phyloP scores from a whole-genome alignment of 1,284 basidiomycete genomes.

The Flammula alnicola region DNA sequence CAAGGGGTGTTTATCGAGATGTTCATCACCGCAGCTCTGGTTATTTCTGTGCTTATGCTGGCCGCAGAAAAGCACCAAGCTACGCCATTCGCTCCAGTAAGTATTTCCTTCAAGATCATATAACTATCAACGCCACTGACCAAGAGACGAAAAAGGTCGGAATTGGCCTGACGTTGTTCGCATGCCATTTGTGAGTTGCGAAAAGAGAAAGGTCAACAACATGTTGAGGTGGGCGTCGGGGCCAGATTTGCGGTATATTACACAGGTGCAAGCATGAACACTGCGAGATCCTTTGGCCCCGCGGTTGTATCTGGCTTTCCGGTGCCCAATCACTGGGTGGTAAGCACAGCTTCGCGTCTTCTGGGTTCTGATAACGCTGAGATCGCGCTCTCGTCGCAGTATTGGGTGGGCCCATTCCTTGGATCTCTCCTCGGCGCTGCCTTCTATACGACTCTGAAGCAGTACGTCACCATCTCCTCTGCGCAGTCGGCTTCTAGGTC shows the following conservation, averaged over 20 bases:
- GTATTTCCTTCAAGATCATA: constrained; percentile 21
- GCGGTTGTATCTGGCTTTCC: constrained; percentile 68
- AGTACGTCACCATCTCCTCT: constrained; percentile 45
- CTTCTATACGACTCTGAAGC: constrained; percentile 63
- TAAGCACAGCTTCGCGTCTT: constrained; percentile 32
- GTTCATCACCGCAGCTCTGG: constrained; percentile 67
- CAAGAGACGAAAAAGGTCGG: no score
- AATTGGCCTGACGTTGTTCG: constrained; percentile 72
- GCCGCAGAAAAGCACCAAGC: constrained; percentile 71
- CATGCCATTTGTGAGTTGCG: constrained; percentile 61
- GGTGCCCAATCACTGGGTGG: constrained; percentile 62
- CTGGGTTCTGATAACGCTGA: constrained; percentile 1
- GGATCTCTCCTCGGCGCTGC: constrained; percentile 61
- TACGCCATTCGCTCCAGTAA: constrained; percentile 74
- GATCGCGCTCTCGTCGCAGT: constrained; percentile 43
- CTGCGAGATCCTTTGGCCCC: constrained; percentile 78
- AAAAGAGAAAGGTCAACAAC: not conserved
- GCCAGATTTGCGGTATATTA: constrained; percentile 57
- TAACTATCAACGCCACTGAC: no score
- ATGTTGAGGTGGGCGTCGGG: not conserved
- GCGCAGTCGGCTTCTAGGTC: not conserved
- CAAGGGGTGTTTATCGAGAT: constrained; percentile 77
- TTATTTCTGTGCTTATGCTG: constrained; percentile 68
- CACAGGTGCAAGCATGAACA: constrained; percentile 69
- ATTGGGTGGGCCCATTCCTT: constrained; percentile 67